A percentile compares a stretch with the other conserved stretches of the same genome.
phyloP scores from a whole-genome alignment of 2,329 filamentous ascomycete genomes.

The Talaromyces sp. region DNA sequence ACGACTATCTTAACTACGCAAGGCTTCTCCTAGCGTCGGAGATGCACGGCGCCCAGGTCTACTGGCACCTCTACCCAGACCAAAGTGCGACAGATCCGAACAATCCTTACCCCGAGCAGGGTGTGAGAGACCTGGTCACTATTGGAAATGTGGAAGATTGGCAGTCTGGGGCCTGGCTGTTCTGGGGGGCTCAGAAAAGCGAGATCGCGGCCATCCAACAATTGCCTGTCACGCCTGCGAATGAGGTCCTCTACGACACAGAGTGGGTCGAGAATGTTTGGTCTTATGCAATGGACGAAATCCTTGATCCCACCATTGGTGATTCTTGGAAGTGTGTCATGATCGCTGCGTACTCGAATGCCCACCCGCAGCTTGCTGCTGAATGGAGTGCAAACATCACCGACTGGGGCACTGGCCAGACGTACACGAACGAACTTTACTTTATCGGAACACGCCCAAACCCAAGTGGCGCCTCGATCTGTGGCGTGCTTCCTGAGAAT shows the following conservation, averaged over 20 bases:
- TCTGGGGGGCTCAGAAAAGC: background rate
- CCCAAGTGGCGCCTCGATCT: background rate
- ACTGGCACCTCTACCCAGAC: background rate
- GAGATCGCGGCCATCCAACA: background rate
- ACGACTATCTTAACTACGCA: background rate
- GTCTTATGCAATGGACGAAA: background rate
- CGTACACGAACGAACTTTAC: background rate
- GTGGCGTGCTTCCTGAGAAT: background rate
- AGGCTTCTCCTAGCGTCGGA: background rate
- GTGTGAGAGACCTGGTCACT: background rate
- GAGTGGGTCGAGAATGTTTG: background rate
- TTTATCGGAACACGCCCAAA: background rate
- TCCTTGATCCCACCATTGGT: background rate
- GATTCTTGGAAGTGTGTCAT: background rate
- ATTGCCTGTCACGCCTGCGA: background rate
- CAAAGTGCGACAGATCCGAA: background rate
- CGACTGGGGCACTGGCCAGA: background rate
- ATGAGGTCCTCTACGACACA: background rate
- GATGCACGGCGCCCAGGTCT: background rate
- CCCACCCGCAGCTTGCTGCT: background rate
- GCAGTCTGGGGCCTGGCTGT: background rate
- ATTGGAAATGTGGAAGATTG: background rate
- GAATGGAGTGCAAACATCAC: background rate
- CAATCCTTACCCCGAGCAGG: background rate
- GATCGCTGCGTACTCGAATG: background rate